Evolutionary conservation across 2,329 filamentous ascomycete species (phyloP), one percentile per base, ranked within the genome.

Genomic region (Ophiostoma perfectum): DNA sequence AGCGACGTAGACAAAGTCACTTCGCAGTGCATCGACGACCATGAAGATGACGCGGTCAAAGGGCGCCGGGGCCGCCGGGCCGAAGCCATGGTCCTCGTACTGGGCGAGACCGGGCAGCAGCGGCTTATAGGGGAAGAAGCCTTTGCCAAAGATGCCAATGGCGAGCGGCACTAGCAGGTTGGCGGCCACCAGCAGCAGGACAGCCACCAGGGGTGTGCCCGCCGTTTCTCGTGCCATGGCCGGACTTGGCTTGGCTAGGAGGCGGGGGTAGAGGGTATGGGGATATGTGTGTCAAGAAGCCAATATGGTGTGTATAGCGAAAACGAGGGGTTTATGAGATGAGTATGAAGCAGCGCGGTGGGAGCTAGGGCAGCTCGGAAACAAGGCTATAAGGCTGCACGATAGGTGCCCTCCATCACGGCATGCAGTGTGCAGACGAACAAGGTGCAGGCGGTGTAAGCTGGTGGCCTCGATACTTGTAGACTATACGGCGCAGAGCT

Each of bases 101-200:
- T 84, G 81, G 9, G 95, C 93, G 64, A 97, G 81, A 4, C 95
- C 95, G 11, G 93, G 88, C 64, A 99, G 83, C 72, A 97, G 90
- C 2, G 95, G 93, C 76, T 99, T 99, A 80, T 98, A 97, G 7
- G 95, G 95, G 76, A 99, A 99, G 83, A 99, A 99, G 14, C 95
- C 94, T 44, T 88, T 86, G 39, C 91, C 93, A 78, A 98, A 98
- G 72, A 90, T 79, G 67, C 90, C 73, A 72, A 93, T 86, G 64
- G 92, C 89, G 68, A 90, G 75, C 3, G 91, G 90, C 62, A 97
- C 87, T 70, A 97, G 79, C 44, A 93, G 68, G 78, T 97, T 97
- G 74, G 92, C 89, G 72, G 86, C 78, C 66, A 84, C 76, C 70
- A 93, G 85, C 71, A 85, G 76, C 66, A 81, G 67, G 70, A 76